phyloP scores from a whole-genome alignment of 768 basidiomycete genomes.

The Leccinellum albellum region DNA sequence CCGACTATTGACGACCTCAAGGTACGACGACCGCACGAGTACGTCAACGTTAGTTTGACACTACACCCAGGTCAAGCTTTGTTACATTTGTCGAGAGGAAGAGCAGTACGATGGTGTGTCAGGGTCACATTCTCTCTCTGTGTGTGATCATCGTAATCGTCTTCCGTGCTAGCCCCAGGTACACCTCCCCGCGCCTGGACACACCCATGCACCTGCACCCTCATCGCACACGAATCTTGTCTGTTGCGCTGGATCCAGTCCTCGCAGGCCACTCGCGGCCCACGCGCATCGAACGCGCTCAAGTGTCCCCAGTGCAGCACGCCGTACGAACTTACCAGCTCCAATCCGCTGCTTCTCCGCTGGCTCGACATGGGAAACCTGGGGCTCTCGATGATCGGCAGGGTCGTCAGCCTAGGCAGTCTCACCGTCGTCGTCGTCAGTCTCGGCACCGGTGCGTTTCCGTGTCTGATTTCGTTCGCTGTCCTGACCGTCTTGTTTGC shows the following conservation, averaged over 20 bases:
- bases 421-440: conserved; percentile 49
- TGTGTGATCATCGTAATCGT: not conserved
- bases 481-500: not conserved
- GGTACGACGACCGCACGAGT: conserved; percentile 8
- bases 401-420: conserved; percentile 48
- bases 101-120: conserved; percentile 46
- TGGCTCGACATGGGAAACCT: conserved; percentile 51
- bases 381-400: conserved; percentile 47
- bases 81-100: conserved; percentile 79
- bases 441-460: conserved; percentile 54
- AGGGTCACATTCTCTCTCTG: not conserved
- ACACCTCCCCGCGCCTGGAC: conserved; percentile 60
- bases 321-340: conserved; percentile 62
- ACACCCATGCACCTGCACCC: conserved; percentile 77
- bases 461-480: conserved; percentile 5
- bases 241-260: conserved; percentile 77
- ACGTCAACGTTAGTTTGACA: not conserved
- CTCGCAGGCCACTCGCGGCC: conserved; percentile 51
- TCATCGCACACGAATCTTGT: conserved; percentile 77
- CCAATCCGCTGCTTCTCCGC: conserved; percentile 50
- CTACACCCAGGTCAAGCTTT: conserved; percentile 59
- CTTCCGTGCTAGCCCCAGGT: conserved; percentile 34
- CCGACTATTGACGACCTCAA: conserved; percentile 35
- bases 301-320: conserved; percentile 79
- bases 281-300: conserved; percentile 56